These are phyloP conservation scores for Syzygium aqueum DNA, from an alignment of 345 rosid genomes.

Conservation along the genomic window DNA sequence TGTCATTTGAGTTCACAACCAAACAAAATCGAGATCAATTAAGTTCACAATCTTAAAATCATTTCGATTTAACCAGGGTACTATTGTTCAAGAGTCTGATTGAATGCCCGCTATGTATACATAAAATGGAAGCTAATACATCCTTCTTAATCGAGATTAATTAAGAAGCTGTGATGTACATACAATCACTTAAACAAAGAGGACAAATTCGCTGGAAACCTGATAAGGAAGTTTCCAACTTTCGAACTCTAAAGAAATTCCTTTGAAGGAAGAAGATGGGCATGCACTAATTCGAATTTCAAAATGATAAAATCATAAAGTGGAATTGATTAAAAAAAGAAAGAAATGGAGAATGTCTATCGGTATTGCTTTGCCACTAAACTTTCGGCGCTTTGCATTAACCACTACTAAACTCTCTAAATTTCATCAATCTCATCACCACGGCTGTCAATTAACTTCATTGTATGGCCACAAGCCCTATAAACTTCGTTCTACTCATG, in stretches of 20 bases:
- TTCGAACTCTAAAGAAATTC: background rate
- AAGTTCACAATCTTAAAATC: background rate
- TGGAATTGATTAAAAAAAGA: background rate
- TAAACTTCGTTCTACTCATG: too few relatives aligned
- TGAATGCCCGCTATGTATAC: background rate
- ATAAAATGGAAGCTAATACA: background rate
- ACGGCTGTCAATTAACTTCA: too few relatives aligned
- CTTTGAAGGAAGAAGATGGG: background rate
- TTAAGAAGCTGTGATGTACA: background rate
- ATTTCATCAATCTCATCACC: too few relatives aligned
- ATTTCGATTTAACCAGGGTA: background rate
- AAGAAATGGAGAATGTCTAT: background rate
- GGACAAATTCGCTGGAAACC: background rate
- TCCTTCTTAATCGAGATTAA: background rate
- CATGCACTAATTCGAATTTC: background rate
- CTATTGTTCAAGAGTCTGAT: background rate
- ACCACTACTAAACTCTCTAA: background rate
- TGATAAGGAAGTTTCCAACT: background rate
- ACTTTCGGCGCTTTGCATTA: background rate
- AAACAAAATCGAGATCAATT: background rate
- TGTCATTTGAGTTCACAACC: background rate
- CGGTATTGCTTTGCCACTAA: background rate
- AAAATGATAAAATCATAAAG: background rate
- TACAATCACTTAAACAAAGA: background rate
- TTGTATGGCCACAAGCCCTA: too few relatives aligned